These are phyloP conservation scores for Crucibulum parvulum DNA, from an alignment of 1,284 basidiomycete species.

Conservation along the genomic window DNA sequence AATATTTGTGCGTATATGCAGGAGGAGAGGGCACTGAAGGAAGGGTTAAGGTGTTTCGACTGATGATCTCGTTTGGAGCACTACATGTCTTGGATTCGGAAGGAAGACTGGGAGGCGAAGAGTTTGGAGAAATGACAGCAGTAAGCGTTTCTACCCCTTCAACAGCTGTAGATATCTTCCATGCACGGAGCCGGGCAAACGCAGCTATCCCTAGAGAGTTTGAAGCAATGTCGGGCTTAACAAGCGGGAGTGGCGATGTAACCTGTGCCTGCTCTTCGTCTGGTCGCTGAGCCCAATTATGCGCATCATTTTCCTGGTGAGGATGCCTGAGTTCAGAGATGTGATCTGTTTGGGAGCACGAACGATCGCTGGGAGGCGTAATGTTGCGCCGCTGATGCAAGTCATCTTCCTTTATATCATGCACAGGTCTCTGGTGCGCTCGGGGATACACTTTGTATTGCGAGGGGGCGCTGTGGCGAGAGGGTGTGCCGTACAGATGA, in stretches of 20 bases:
- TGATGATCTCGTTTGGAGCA: slow-evolving; percentile 51
- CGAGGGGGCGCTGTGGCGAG: too few species aligned
- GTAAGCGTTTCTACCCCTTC: background rate
- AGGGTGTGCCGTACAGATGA: too few species aligned
- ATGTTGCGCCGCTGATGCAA: too few species aligned
- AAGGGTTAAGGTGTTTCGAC: slow-evolving; percentile 55
- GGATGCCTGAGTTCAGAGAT: too few species aligned
- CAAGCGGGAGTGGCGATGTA: background rate
- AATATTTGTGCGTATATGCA: slow-evolving; percentile 60
- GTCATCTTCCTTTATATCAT: too few species aligned
- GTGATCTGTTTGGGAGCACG: too few species aligned
- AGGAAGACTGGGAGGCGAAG: slow-evolving; percentile 11
- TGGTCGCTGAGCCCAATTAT: background rate
- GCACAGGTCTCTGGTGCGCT: too few species aligned
- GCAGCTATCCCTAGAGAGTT: slow-evolving; percentile 37
- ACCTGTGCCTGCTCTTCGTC: too few species aligned
- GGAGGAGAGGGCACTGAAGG: slow-evolving; percentile 42
- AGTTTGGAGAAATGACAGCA: slow-evolving; percentile 5
- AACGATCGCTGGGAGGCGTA: too few species aligned
- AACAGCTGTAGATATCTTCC: slow-evolving; percentile 18
- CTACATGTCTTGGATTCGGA: slow-evolving; percentile 6
- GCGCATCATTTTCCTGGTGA: too few species aligned
- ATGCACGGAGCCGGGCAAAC: slow-evolving; percentile 45
- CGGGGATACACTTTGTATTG: too few species aligned
- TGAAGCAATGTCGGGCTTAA: slow-evolving; percentile 25